Evolutionary conservation across 176 grass and related monocot species (phyloP).

Genomic region (Phragmites australis): DNA sequence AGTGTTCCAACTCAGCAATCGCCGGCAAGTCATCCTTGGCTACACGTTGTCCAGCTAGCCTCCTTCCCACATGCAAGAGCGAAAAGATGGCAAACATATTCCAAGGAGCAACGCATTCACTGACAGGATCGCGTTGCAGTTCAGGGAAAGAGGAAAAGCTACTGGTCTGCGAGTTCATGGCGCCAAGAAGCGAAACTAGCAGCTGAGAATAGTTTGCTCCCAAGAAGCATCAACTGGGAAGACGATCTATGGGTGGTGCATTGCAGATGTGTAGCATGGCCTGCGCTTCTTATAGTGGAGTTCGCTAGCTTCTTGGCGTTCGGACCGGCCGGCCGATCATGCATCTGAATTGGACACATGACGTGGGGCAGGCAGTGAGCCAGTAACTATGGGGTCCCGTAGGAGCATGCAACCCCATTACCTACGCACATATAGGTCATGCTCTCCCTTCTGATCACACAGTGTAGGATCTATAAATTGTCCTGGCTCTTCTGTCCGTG

Average conservation of each 20-base stretch:
- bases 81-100: conserved; percentile 31
- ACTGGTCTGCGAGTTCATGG: not conserved
- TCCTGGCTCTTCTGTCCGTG: not conserved
- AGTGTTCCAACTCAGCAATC: not conserved
- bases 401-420: conserved; percentile 23
- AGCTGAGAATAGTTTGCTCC: not conserved
- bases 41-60: conserved; percentile 56
- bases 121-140: not conserved
- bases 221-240: not conserved
- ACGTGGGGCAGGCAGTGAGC: not conserved
- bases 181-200: not conserved
- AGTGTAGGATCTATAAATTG: not conserved
- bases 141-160: not conserved
- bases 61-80: conserved; percentile 75
- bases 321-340: not conserved
- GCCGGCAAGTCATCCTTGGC: conserved; percentile 96
- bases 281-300: not conserved
- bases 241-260: not conserved
- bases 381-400: not conserved
- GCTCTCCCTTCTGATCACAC: not conserved
- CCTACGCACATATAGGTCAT: not conserved
- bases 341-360: conserved; percentile 3
- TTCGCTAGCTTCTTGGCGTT: not conserved
- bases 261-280: not conserved
- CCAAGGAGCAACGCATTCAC: not conserved